phyloP scores from a whole-genome alignment of 306 rosid genomes.

The Gynostemma pentaphyllum region DNA sequence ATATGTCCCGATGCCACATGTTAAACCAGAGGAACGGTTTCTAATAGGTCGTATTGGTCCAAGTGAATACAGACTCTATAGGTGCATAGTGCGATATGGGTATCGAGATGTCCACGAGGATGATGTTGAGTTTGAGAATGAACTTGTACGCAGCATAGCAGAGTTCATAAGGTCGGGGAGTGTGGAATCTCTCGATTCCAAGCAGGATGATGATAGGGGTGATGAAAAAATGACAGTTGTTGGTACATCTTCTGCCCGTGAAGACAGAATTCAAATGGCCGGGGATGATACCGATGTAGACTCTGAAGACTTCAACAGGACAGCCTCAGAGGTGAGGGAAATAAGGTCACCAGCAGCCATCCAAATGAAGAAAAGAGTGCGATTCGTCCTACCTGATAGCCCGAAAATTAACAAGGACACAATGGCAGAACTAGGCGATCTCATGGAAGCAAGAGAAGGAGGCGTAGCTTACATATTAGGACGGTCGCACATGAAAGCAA shows the following conservation, averaged over 20 bases:
- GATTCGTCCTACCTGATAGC: constrained; percentile 68
- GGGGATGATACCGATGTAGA: constrained; percentile 14
- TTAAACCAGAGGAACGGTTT: constrained; percentile 67
- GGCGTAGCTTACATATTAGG: constrained; percentile 84
- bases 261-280: constrained; percentile 30
- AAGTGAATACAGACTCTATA: constrained; percentile 48
- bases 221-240: constrained; percentile 51
- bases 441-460: constrained; percentile 75
- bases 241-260: constrained; percentile 47
- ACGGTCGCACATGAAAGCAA: constrained; percentile 65
- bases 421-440: constrained; percentile 53
- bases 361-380: constrained; percentile 49
- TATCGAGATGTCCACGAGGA: constrained; percentile 76
- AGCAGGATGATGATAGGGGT: constrained; percentile 24
- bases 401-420: constrained; percentile 36
- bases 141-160: constrained; percentile 76
- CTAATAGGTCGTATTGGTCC: constrained; percentile 77
- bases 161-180: constrained; percentile 57
- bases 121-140: constrained; percentile 72
- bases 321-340: constrained; percentile 37
- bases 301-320: constrained; percentile 12
- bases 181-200: neutral
- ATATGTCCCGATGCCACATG: constrained; percentile 71
- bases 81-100: constrained; percentile 85
- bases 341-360: constrained; percentile 38